Conservation (phyloP, 163 green algal species). For the Chlamydomonas reinhardtii region DNA sequence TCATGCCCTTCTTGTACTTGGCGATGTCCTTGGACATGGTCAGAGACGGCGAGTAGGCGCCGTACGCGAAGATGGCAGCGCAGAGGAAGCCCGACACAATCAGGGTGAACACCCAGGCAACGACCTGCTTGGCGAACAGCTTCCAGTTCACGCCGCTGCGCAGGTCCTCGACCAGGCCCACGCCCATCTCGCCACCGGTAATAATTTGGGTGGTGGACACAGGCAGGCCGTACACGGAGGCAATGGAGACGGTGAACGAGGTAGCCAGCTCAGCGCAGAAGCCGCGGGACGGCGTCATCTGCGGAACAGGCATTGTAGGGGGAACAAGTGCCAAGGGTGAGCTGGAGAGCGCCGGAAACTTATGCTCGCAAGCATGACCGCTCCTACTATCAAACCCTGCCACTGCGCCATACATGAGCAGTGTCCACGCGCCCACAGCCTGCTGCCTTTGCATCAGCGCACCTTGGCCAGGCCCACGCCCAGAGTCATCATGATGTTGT, state of each 20-base stretch:
- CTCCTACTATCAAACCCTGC: too few species aligned
- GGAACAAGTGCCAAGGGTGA: background rate
- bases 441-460: too few species aligned
- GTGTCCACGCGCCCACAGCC: too few species aligned
- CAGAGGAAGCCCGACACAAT: background rate
- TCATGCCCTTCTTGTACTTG: background rate
- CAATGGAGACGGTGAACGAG: constrained; percentile 57
- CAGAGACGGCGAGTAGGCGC: constrained; percentile 47
- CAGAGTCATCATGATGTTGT: constrained; percentile 69
- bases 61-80: constrained; percentile 16
- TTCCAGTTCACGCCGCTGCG: constrained; percentile 23
- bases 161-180: constrained; percentile 34
- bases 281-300: constrained; percentile 64
- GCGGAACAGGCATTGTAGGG: background rate
- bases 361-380: too few species aligned
- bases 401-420: too few species aligned
- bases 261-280: constrained; percentile 70
- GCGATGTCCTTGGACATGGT: constrained; percentile 36
- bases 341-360: too few species aligned
- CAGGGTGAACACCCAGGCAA: constrained; percentile 24
- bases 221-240: constrained; percentile 67
- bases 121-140: background rate
- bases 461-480: constrained; percentile 61
- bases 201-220: constrained; percentile 79
- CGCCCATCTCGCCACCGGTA: constrained; percentile 25